Evolutionary conservation across 352 stramenopile genomes (phyloP).

Genomic region (Ophiocytium majus): DNA sequence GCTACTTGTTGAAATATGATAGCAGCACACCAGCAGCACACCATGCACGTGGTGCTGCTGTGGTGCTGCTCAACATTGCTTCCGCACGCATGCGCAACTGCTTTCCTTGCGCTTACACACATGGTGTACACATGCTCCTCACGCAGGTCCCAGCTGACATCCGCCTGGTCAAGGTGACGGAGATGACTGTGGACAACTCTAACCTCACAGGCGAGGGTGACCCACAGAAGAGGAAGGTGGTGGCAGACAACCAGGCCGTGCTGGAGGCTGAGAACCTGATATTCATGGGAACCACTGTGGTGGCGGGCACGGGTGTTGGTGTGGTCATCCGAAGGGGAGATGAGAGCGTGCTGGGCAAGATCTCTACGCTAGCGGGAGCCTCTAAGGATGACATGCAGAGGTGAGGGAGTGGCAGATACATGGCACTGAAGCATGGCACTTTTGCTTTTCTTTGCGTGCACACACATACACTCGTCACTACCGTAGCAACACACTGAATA

Average conservation of each 20-base stretch:
- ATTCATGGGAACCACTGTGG: slow-evolving; percentile 49
- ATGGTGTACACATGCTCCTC: too few relatives aligned
- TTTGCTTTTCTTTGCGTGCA: too few relatives aligned
- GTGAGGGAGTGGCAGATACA: background rate
- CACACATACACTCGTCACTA: too few relatives aligned
- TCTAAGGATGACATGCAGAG: slow-evolving; percentile 25
- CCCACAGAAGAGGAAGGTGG: slow-evolving; percentile 21
- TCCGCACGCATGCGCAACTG: too few relatives aligned
- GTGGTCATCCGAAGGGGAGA: slow-evolving; percentile 44
- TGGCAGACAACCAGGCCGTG: slow-evolving; percentile 23
- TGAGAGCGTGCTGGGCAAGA: slow-evolving; percentile 17
- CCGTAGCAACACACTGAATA: too few relatives aligned
- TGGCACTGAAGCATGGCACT: too few relatives aligned
- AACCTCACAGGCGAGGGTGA: slow-evolving; percentile 41
- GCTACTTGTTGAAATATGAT: too few relatives aligned
- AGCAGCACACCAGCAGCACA: too few relatives aligned
- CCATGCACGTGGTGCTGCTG: too few relatives aligned
- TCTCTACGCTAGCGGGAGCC: slow-evolving; percentile 23
- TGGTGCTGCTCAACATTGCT: too few relatives aligned
- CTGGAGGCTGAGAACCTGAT: slow-evolving; percentile 50
- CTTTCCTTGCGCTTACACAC: too few relatives aligned
- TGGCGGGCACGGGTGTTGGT: slow-evolving; percentile 29
- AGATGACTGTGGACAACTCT: slow-evolving; percentile 49
- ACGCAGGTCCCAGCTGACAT: slow-evolving; percentile 38
- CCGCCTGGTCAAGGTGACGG: slow-evolving; percentile 40